Conservation (phyloP, 1,284 basidiomycete species). For the Ustanciosporium gigantosporum region DNA sequence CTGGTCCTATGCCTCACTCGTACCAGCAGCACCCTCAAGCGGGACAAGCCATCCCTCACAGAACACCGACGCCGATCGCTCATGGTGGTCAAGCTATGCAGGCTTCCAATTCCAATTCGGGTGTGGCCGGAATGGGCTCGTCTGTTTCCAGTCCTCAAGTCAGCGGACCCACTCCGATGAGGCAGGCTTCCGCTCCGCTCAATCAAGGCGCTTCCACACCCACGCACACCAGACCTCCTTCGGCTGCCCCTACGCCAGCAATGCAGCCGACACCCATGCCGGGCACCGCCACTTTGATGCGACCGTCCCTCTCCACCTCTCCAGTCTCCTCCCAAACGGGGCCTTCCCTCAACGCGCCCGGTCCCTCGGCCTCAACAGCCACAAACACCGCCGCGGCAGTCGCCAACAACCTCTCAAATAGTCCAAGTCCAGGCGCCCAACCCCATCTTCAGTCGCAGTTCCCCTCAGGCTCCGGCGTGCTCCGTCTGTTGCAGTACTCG, state of each 20-base stretch:
- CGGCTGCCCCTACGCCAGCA: constrained; percentile 22
- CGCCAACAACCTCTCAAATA: not conserved
- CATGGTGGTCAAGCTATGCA: constrained; percentile 19
- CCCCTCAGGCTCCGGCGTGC: constrained; percentile 21
- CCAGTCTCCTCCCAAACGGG: not conserved
- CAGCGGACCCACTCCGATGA: constrained; percentile 13
- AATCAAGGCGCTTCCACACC: constrained; percentile 29
- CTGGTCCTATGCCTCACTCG: constrained; percentile 2
- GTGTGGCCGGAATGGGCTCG: constrained; percentile 2
- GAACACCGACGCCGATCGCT: constrained; percentile 14
- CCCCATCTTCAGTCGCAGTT: constrained; percentile 33
- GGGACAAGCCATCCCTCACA: not conserved
- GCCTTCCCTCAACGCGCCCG: no score
- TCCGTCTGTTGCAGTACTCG: constrained; percentile 37
- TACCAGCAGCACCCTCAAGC: constrained; percentile 4
- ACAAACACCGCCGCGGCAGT: not conserved
- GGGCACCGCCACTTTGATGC: not conserved
- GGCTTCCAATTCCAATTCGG: constrained; percentile 8
- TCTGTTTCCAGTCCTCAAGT: constrained; percentile 19
- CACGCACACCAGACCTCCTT: constrained; percentile 28
- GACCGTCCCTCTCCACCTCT: not conserved
- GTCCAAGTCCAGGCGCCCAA: constrained; percentile 15
- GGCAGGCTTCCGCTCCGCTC: constrained; percentile 20
- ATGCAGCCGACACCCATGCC: constrained; percentile 13
- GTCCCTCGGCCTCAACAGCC: no score